Evolutionary conservation across 352 stramenopile species (phyloP).

Genomic region (Aphanomyces cochlioides): DNA sequence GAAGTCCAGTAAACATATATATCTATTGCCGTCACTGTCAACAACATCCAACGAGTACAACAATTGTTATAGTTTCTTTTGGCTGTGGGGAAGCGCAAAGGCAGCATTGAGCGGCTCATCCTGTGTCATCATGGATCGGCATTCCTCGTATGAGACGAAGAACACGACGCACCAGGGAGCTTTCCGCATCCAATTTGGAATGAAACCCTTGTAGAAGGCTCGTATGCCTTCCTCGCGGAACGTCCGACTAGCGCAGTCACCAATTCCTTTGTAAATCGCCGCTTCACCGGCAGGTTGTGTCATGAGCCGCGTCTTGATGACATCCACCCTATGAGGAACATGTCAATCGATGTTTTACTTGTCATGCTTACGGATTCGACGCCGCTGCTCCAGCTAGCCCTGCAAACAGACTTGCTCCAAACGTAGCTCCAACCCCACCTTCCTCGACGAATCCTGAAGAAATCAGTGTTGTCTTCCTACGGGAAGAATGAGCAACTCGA

Average conservation of each 20-base stretch:
- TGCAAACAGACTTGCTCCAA: constrained; percentile 65
- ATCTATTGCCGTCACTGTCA: background rate
- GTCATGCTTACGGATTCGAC: constrained; percentile 63
- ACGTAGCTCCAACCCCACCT: constrained; percentile 65
- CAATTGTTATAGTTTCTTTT: constrained; percentile 14
- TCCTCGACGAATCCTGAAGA: constrained; percentile 53
- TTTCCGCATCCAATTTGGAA: constrained; percentile 87
- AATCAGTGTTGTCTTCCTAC: constrained; percentile 71
- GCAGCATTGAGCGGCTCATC: background rate
- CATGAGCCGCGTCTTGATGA: constrained; percentile 84
- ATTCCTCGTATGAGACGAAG: constrained; percentile 80
- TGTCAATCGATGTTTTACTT: too few relatives aligned
- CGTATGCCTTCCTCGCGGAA: constrained; percentile 56
- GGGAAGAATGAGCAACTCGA: background rate
- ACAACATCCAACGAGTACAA: background rate
- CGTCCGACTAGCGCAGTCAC: constrained; percentile 63
- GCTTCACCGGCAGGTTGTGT: constrained; percentile 59
- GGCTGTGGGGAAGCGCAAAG: background rate
- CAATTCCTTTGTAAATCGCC: constrained; percentile 60
- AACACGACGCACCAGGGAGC: constrained; percentile 82
- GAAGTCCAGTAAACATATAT: background rate
- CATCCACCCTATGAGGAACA: constrained; percentile 53
- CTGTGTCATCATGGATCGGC: background rate
- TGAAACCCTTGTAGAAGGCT: constrained; percentile 85
- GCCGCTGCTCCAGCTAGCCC: constrained; percentile 67